phyloP scores from a whole-genome alignment of 2,329 filamentous ascomycete genomes.

The Plenodomus lindquistii region DNA sequence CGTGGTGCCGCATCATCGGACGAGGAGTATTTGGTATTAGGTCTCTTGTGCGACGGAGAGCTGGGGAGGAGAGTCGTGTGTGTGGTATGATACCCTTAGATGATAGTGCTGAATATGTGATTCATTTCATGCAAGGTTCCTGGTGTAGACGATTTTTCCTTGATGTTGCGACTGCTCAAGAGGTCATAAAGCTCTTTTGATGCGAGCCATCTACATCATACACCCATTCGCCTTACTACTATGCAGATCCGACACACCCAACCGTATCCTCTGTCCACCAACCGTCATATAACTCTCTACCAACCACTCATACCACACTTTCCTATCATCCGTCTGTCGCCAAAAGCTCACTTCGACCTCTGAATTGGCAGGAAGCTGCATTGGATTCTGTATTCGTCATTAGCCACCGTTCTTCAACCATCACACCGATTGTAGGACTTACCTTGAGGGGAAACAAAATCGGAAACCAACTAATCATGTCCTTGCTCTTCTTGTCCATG shows the following conservation, averaged over 20 bases:
- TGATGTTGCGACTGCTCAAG: not conserved
- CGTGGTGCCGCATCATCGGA: constrained; percentile 79
- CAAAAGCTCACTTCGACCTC: constrained; percentile 93
- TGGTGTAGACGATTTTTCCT: not conserved
- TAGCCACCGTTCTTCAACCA: not conserved
- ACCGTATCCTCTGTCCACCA: constrained; percentile 65
- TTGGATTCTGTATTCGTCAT: constrained; percentile 66
- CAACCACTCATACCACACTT: constrained; percentile 99
- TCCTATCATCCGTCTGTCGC: constrained; percentile 91
- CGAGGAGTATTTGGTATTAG: constrained; percentile 92
- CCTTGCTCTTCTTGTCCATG: constrained; percentile 89
- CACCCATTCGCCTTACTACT: constrained; percentile 46
- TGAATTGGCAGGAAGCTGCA: constrained; percentile 81
- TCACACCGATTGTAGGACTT: constrained; percentile 32
- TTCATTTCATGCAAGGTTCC: too few species aligned
- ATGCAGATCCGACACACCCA: constrained; percentile 55
- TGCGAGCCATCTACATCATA: constrained; percentile 37
- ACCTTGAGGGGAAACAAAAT: constrained; percentile 98
- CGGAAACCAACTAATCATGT: constrained; percentile 99
- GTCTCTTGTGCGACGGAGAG: not conserved
- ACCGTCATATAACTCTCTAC: constrained; percentile 78
- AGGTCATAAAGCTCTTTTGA: not conserved
- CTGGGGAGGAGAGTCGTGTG: not conserved
- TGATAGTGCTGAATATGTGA: too few species aligned
- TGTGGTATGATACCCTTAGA: too few species aligned